phyloP scores from a whole-genome alignment of 176 grass and related monocot genomes.

The Alloteropsis semialata region DNA sequence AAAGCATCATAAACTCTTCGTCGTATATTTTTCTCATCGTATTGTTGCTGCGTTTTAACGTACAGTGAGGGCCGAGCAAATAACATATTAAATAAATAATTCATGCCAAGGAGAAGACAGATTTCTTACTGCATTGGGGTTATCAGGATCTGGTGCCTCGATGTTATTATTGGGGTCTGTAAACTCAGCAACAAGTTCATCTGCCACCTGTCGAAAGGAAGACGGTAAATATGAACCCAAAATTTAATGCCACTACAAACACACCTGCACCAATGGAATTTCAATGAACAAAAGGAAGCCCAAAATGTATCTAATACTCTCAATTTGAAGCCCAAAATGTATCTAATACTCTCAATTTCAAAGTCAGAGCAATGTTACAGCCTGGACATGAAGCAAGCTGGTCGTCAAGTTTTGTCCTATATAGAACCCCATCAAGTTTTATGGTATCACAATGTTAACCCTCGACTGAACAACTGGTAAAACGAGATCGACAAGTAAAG shows the following conservation, averaged over 20 bases:
- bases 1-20: constrained; percentile 95
- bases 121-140: constrained; percentile 37
- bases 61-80: constrained; percentile 33
- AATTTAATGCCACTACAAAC: background rate
- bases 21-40: constrained; percentile 99
- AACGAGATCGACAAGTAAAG: background rate
- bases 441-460: background rate
- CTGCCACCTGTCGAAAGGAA: constrained; percentile 68
- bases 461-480: background rate
- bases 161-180: constrained; percentile 61
- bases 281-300: background rate
- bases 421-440: background rate
- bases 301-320: background rate
- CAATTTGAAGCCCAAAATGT: background rate
- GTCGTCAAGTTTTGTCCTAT: background rate
- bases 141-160: constrained; percentile 69
- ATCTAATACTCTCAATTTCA: background rate
- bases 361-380: background rate
- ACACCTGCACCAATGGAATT: background rate
- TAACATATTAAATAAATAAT: background rate
- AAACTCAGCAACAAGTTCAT: constrained; percentile 91
- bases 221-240: background rate
- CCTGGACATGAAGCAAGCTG: background rate
- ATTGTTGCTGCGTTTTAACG: constrained; percentile 84
- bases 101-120: background rate